Conservation (phyloP, 306 rosid genomes). For the Gynostemma pentaphyllum region DNA sequence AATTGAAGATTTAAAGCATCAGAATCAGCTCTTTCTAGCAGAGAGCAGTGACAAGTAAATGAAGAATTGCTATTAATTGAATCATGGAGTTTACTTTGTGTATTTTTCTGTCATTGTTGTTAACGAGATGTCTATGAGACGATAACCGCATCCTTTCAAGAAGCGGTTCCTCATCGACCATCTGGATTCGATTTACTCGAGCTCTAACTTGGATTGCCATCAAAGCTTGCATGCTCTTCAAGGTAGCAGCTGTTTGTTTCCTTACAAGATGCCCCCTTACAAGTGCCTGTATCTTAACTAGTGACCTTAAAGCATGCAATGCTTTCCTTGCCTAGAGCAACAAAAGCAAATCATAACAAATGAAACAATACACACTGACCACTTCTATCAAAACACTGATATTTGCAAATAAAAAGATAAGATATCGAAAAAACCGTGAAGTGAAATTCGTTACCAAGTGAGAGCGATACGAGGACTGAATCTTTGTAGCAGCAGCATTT, state of each 20-base stretch:
- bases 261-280: slow-evolving; percentile 88
- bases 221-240: slow-evolving; percentile 74
- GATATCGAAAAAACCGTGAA: not conserved
- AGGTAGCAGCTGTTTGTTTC: slow-evolving; percentile 57
- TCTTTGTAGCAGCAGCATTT: slow-evolving; percentile 53
- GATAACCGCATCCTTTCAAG: slow-evolving; percentile 17
- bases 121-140: slow-evolving; percentile 6
- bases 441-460: slow-evolving; percentile 37
- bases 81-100: slow-evolving; percentile 20
- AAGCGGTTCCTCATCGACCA: slow-evolving; percentile 33
- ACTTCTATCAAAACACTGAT: not conserved
- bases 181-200: slow-evolving; percentile 55
- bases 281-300: slow-evolving; percentile 84
- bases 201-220: slow-evolving; percentile 88
- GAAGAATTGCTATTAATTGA: not conserved
- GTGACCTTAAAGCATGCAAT: slow-evolving; percentile 68
- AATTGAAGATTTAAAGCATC: not conserved
- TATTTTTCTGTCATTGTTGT: slow-evolving; percentile 7
- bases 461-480: slow-evolving; percentile 67
- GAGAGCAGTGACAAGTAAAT: not conserved
- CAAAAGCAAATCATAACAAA: not conserved
- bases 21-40: not conserved
- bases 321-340: slow-evolving; percentile 76
- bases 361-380: not conserved
- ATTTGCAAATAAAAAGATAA: too few relatives aligned